A percentile compares a stretch with the other conserved stretches of the same genome.
Conservation (phyloP, 2,329 filamentous ascomycete species). For the Hypoxylon rubiginosum region DNA sequence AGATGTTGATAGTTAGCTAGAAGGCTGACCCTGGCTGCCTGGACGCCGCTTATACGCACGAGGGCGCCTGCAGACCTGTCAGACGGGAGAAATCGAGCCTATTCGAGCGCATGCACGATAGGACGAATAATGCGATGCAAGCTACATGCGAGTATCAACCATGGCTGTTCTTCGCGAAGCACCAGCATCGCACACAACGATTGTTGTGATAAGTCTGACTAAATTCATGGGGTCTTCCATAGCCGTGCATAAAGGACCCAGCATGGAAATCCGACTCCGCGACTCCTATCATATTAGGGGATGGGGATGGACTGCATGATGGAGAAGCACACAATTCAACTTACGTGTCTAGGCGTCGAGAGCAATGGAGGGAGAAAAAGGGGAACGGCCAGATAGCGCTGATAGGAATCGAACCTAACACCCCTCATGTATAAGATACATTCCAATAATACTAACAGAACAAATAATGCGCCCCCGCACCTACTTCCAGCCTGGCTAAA, state of each 20-base stretch:
- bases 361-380: too few relatives aligned
- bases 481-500: too few relatives aligned
- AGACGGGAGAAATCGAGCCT: slow-evolving; percentile 21
- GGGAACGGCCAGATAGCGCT: too few relatives aligned
- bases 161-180: slow-evolving; percentile 32
- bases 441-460: too few relatives aligned
- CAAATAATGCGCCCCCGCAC: too few relatives aligned
- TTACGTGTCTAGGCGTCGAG: neutral
- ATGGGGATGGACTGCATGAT: neutral
- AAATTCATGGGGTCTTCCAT: slow-evolving; percentile 12
- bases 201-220: slow-evolving; percentile 3
- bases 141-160: slow-evolving; percentile 24
- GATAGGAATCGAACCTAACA: too few relatives aligned
- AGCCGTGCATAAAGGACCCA: slow-evolving; percentile 12
- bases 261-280: slow-evolving; percentile 17
- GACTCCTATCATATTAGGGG: neutral
- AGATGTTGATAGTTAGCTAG: slow-evolving; percentile 7
- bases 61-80: slow-evolving; percentile 21
- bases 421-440: too few relatives aligned
- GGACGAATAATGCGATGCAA: slow-evolving; percentile 26
- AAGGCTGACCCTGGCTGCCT: neutral
- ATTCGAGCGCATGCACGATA: slow-evolving; percentile 25
- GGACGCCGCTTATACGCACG: neutral
- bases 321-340: slow-evolving; percentile 1
- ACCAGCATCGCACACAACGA: slow-evolving; percentile 27